phyloP scores from a whole-genome alignment of 2,329 filamentous ascomycete species.

The Trichoderma brevicompactum region DNA sequence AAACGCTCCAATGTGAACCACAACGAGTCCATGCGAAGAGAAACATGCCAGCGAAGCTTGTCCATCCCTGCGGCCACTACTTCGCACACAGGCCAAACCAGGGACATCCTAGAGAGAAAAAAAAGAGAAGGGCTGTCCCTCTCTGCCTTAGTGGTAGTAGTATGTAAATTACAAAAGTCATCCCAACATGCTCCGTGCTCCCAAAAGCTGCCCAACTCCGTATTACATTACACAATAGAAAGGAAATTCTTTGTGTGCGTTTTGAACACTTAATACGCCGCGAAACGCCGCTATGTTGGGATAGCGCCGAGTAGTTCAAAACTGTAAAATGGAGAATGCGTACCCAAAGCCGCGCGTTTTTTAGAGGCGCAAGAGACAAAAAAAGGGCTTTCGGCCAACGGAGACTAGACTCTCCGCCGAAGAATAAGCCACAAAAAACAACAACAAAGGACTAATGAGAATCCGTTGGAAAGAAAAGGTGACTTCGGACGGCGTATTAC shows the following conservation, averaged over 20 bases:
- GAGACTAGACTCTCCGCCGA: conserved; percentile 7
- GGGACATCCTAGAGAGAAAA: conserved; percentile 11
- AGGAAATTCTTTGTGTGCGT: background rate
- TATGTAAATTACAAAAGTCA: background rate
- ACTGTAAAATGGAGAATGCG: conserved; percentile 13
- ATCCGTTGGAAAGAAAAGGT: background rate
- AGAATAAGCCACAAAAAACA: conserved; percentile 1
- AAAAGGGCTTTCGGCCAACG: conserved; percentile 15
- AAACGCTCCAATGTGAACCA: conserved; percentile 9
- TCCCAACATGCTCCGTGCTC: conserved; percentile 17
- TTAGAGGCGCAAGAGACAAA: background rate
- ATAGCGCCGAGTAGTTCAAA: conserved; percentile 20
- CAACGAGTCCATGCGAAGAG: background rate
- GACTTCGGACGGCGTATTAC: background rate
- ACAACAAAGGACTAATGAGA: background rate
- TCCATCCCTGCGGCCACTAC: conserved; percentile 10
- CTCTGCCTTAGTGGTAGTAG: background rate
- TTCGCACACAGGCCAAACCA: conserved; percentile 10
- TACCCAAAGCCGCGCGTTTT: conserved; percentile 17
- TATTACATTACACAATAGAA: background rate
- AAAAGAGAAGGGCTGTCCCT: background rate
- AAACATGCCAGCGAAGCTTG: conserved; percentile 16
- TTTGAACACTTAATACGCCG: conserved; percentile 1
- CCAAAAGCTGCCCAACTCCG: conserved; percentile 5
- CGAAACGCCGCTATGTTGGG: conserved; percentile 13